Conservation (phyloP, 2,329 filamentous ascomycete genomes). For the Onygenales sp. region DNA sequence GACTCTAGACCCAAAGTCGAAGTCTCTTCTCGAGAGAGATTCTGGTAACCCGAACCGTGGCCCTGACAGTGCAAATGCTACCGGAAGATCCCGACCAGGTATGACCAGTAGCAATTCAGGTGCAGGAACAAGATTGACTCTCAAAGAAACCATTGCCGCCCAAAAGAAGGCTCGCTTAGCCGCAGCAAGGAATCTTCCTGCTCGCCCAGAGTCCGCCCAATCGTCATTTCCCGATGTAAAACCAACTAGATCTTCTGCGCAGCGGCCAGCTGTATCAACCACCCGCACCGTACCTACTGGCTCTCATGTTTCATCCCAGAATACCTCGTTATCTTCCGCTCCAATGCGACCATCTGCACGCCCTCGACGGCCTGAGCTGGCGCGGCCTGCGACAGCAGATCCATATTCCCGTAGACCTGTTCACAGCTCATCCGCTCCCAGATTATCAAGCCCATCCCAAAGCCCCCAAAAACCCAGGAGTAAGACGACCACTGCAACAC, state of each 20-base stretch:
- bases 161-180: slow-evolving; percentile 54
- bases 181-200: slow-evolving; percentile 35
- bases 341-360: slow-evolving; percentile 43
- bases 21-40: slow-evolving; percentile 72
- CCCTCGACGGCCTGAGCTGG: slow-evolving; percentile 27
- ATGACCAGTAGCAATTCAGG: slow-evolving; percentile 13
- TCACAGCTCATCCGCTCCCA: slow-evolving; percentile 12
- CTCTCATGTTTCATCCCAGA: slow-evolving; percentile 22
- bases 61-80: slow-evolving; percentile 8
- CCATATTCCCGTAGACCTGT: slow-evolving; percentile 34
- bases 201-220: slow-evolving; percentile 50
- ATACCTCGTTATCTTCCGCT: slow-evolving; percentile 43
- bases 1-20: slow-evolving; percentile 66
- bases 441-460: slow-evolving; percentile 19
- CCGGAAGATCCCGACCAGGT: slow-evolving; percentile 11
- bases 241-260: slow-evolving; percentile 27
- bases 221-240: slow-evolving; percentile 38
- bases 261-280: slow-evolving; percentile 22
- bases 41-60: slow-evolving; percentile 54
- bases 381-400: slow-evolving; percentile 44
- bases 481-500: slow-evolving; percentile 20
- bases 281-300: slow-evolving; percentile 27
- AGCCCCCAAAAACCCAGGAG: slow-evolving; percentile 15
- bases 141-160: slow-evolving; percentile 76
- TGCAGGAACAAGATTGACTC: slow-evolving; percentile 35